Conservation (phyloP, 2,329 filamentous ascomycete genomes). For the Berkeleyomyces rouxiae region DNA sequence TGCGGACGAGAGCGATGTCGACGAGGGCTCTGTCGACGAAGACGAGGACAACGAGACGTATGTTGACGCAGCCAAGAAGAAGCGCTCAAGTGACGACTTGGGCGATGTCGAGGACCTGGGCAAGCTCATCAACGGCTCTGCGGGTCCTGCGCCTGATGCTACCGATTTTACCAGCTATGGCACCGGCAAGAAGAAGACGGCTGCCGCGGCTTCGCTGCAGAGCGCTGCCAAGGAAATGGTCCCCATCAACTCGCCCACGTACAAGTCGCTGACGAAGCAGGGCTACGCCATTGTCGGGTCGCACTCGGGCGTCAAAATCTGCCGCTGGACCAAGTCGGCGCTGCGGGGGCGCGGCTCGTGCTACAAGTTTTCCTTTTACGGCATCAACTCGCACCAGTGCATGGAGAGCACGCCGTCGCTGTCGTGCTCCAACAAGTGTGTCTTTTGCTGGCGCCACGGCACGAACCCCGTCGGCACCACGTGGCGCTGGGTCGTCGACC, state of each 20-base stretch:
- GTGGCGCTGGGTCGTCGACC: constrained; percentile 92
- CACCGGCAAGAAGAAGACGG: constrained; percentile 21
- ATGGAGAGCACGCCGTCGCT: constrained; percentile 97
- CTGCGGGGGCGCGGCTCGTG: constrained; percentile 84
- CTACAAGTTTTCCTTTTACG: constrained; percentile 97
- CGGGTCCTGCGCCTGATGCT: constrained; percentile 18
- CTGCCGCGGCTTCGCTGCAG: constrained; percentile 22
- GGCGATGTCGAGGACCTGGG: constrained; percentile 79
- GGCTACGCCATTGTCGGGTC: constrained; percentile 90
- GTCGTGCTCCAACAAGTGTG: constrained; percentile 94
- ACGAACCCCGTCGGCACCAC: constrained; percentile 94
- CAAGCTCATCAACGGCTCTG: constrained; percentile 36
- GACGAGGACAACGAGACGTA: constrained; percentile 33
- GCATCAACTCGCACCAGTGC: constrained; percentile 88
- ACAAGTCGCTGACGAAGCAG: constrained; percentile 81
- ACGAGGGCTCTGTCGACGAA: constrained; percentile 43
- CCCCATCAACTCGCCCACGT: constrained; percentile 74
- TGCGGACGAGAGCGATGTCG: constrained; percentile 68
- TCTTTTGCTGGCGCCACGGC: constrained; percentile 97
- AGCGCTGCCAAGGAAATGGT: constrained; percentile 73
- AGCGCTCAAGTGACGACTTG: constrained; percentile 30
- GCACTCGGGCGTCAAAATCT: constrained; percentile 94
- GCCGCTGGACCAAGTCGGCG: constrained; percentile 95
- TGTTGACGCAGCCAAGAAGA: constrained; percentile 25
- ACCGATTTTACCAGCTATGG: constrained; percentile 74